phyloP scores from a whole-genome alignment of 495 filamentous ascomycete species.

The Aspergillus saccharolyticus region DNA sequence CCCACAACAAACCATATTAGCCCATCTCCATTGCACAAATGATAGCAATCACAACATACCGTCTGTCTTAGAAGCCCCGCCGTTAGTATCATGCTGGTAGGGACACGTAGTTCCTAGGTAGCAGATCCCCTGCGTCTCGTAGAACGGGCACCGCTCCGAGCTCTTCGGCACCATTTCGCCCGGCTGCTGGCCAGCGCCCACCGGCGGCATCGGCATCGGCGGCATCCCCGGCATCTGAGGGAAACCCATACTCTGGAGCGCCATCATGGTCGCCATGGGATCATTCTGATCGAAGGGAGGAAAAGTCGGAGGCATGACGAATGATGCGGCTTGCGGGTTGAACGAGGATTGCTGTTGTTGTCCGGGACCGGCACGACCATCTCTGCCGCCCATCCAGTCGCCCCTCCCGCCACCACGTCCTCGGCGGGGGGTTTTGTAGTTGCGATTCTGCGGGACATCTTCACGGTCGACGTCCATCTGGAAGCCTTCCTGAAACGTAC shows the following conservation, averaged over 20 bases:
- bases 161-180: conserved; percentile 35
- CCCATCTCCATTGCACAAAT: neutral
- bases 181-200: conserved; percentile 24
- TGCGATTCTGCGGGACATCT: conserved; percentile 47
- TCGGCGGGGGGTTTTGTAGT: conserved; percentile 69
- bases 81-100: conserved; percentile 73
- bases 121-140: conserved; percentile 84
- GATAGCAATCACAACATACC: conserved; percentile 31
- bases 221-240: conserved; percentile 52
- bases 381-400: conserved; percentile 36
- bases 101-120: conserved; percentile 69
- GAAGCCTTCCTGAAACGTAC: conserved; percentile 54
- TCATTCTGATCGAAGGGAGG: conserved; percentile 57
- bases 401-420: conserved; percentile 56
- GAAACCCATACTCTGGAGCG: conserved; percentile 65
- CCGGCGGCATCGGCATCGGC: conserved; percentile 39
- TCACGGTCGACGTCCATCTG: conserved; percentile 46
- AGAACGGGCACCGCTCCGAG: conserved; percentile 71
- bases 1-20: conserved; percentile 16
- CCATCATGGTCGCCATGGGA: conserved; percentile 65
- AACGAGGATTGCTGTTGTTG: conserved; percentile 18
- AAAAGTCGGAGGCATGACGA: conserved; percentile 47
- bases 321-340: conserved; percentile 30
- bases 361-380: conserved; percentile 18
- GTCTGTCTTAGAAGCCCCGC: conserved; percentile 46